phyloP scores from a whole-genome alignment of 179 eudicot genomes.

The Silene coronaria region DNA sequence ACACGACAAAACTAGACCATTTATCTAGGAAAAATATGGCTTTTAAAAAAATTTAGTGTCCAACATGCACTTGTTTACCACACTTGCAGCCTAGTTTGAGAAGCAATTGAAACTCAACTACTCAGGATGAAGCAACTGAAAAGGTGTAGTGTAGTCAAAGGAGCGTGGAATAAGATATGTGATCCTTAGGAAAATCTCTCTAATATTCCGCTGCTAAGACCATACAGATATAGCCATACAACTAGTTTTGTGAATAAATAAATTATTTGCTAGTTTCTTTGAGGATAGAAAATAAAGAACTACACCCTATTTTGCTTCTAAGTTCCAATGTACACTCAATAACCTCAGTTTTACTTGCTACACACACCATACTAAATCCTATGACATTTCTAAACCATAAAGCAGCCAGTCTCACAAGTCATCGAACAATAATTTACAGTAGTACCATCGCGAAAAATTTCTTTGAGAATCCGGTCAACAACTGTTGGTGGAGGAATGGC shows the following conservation, averaged over 20 bases:
- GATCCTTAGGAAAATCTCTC: not conserved
- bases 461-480: conserved; percentile 87
- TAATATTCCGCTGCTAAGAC: not conserved
- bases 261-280: not conserved
- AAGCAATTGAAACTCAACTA: not conserved
- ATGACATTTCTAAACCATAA: not conserved
- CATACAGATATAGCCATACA: not conserved
- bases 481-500: conserved; percentile 95
- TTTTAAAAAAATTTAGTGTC: not conserved
- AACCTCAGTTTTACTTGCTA: not conserved
- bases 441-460: conserved; percentile 81
- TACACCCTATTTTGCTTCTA: not conserved
- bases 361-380: not conserved
- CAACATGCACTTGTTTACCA: not conserved
- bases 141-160: not conserved
- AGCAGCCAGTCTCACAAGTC: conserved; percentile 9
- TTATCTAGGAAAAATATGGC: not conserved
- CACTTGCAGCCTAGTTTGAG: not conserved
- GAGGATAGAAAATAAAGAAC: not conserved
- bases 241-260: not conserved
- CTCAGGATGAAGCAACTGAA: conserved; percentile 2
- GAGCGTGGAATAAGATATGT: not conserved
- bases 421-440: conserved; percentile 2
- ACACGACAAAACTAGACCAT: not conserved
- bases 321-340: not conserved